Evolutionary conservation across 2,329 filamentous ascomycete species (phyloP).

Genomic region (Penicillium sp.): DNA sequence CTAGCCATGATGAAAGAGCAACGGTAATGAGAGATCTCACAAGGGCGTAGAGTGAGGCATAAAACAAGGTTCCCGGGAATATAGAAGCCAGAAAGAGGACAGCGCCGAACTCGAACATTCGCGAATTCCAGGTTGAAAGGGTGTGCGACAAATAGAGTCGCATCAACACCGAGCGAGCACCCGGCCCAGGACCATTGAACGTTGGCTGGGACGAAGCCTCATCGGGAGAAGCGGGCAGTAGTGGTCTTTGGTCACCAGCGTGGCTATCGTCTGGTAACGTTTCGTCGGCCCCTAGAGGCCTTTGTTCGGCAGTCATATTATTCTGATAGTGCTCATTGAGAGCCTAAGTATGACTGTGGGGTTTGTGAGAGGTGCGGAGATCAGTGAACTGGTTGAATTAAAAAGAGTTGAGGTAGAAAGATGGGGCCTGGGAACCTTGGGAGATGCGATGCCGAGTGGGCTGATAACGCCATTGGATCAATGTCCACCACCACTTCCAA

Average conservation of each 20-base stretch:
- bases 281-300: background rate
- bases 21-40: conserved; percentile 62
- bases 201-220: background rate
- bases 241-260: background rate
- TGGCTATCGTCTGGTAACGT: background rate
- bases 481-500: no score
- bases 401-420: background rate
- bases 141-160: conserved; percentile 63
- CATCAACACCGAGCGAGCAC: conserved; percentile 14
- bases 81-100: conserved; percentile 63
- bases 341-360: background rate
- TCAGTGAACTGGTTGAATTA: background rate
- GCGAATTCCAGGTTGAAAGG: conserved; percentile 67
- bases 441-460: background rate
- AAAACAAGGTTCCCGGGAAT: conserved; percentile 64
- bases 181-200: conserved; percentile 1
- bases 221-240: background rate
- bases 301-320: conserved; percentile 2
- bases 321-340: background rate
- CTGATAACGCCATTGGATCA: conserved; percentile 5
- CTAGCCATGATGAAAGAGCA: conserved; percentile 62
- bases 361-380: background rate
- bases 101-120: conserved; percentile 66
- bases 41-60: conserved; percentile 71
- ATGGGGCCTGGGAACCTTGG: background rate